phyloP scores from a whole-genome alignment of 2,329 filamentous ascomycete species.

The Bertia moriformis region DNA sequence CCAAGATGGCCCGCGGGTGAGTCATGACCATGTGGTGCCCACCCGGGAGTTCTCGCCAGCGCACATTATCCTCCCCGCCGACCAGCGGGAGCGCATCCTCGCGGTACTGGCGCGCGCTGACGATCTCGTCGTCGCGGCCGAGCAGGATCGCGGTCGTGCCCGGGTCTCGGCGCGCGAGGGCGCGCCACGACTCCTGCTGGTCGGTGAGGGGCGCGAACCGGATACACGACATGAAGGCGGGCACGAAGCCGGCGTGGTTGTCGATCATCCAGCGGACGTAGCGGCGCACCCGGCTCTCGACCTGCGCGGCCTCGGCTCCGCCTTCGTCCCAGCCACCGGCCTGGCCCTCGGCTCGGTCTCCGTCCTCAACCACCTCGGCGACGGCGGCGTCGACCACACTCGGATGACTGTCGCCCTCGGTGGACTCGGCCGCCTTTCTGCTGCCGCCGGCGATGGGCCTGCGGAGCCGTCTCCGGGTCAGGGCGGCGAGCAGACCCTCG shows the following conservation, averaged over 20 bases:
- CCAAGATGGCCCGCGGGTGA: slow-evolving; percentile 26
- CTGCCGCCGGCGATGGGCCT: slow-evolving; percentile 33
- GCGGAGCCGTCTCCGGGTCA: slow-evolving; percentile 32
- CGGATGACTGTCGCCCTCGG: too few relatives aligned
- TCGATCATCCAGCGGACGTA: slow-evolving; percentile 44
- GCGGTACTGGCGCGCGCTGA: slow-evolving; percentile 32
- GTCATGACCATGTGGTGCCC: slow-evolving; percentile 51
- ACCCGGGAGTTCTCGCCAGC: slow-evolving; percentile 34
- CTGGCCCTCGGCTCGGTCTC: slow-evolving; percentile 7
- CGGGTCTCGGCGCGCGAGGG: slow-evolving; percentile 15
- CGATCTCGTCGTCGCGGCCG: slow-evolving; percentile 33
- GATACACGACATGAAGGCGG: slow-evolving; percentile 43
- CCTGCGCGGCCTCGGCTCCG: not conserved
- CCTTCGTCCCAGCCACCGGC: not conserved
- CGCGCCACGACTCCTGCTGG: slow-evolving; percentile 34
- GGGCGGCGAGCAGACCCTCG: slow-evolving; percentile 28
- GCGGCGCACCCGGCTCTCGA: slow-evolving; percentile 23
- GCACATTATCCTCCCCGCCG: slow-evolving; percentile 30
- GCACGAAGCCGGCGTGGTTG: slow-evolving; percentile 41
- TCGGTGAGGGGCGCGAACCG: slow-evolving; percentile 35
- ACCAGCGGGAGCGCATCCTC: slow-evolving; percentile 32
- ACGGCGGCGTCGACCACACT: too few relatives aligned
- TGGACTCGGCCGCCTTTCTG: slow-evolving; percentile 12
- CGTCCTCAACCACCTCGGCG: slow-evolving; percentile 21
- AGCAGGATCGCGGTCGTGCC: slow-evolving; percentile 35